Evolutionary conservation across 2,329 filamentous ascomycete species (phyloP), one percentile per base, ranked within the genome.

Genomic region (Colletotrichum spinosum): DNA sequence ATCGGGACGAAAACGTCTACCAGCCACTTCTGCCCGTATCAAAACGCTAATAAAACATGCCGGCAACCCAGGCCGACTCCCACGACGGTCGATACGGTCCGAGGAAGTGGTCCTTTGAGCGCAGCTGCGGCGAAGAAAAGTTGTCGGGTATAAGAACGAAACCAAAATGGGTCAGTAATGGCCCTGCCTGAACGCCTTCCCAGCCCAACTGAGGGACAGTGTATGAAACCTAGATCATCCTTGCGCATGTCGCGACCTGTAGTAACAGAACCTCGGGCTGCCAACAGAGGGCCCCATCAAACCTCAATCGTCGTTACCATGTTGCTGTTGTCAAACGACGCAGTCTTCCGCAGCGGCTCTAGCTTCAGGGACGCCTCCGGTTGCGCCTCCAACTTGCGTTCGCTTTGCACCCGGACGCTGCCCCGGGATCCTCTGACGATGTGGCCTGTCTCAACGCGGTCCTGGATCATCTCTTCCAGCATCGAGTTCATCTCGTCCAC

Each of bases 401-500:
- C 55, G 49, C 82, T 83, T 6, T 84, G 82, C 41, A 91, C 75
- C 53, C 88, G 86, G 55, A 93, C 85, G 72, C 89, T 93, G 45
- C 90, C 91, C 66, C 90, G 83, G 55, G 80, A 80, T 56, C 89
- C 85, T 72, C 91, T 88, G 37, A 92, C 83, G 25, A 93, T 80
- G 59, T 92, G 88, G 25, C 92, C 92, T 56, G 84, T 88, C 71
- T 96, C 92, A 57, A 97, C 91, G 63, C 92, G 89, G 73, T 95
- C 92, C 74, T 94, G 92, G 65, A 97, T 96, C 95, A 98, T 97
- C 79, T 97, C 93, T 72, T 98, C 95, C 34, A 97, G 86, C 81
- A 97, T 94, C 72, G 90, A 88, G 70, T 92, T 97, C 89, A 97
- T 94, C 78, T 97, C 94, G 71, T 97, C 94, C 39, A 96, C 91